Evolutionary conservation across 139 green algal genomes (phyloP).

Genomic region (Limnomonas spitsbergensis): DNA sequence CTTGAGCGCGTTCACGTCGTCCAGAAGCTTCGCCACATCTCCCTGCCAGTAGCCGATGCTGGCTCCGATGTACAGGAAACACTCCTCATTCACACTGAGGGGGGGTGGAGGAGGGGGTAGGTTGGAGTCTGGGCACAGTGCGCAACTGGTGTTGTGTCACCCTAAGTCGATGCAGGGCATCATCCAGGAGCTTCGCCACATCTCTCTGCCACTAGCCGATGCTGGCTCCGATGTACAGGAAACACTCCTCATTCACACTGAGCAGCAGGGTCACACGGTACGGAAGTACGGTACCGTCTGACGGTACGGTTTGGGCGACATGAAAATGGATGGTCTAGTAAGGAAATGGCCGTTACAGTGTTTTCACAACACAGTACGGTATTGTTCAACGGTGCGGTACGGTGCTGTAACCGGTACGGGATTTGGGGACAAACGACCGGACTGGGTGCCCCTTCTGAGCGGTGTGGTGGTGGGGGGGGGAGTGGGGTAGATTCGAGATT

Average conservation of each 20-base stretch:
- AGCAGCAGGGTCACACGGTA: too few relatives aligned
- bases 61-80: slow-evolving; percentile 67
- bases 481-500: background rate
- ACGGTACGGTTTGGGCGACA: too few relatives aligned
- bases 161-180: too few relatives aligned
- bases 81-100: slow-evolving; percentile 58
- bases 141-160: too few relatives aligned
- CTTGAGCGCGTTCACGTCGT: slow-evolving; percentile 79
- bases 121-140: background rate
- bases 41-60: slow-evolving; percentile 84
- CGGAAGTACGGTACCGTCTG: too few relatives aligned
- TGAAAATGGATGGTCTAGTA: too few relatives aligned
- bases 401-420: too few relatives aligned
- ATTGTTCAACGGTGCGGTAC: too few relatives aligned
- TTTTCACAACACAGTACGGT: too few relatives aligned
- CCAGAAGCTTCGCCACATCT: slow-evolving; percentile 75
- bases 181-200: slow-evolving; percentile 76
- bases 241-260: slow-evolving; percentile 64
- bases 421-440: too few relatives aligned
- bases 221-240: slow-evolving; percentile 64
- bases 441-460: too few relatives aligned
- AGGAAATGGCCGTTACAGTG: too few relatives aligned
- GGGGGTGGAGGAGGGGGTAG: background rate
- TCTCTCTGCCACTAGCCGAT: slow-evolving; percentile 87
- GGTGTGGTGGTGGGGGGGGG: background rate